Conservation (phyloP, 768 basidiomycete genomes). For the Tricholoma sp. region DNA sequence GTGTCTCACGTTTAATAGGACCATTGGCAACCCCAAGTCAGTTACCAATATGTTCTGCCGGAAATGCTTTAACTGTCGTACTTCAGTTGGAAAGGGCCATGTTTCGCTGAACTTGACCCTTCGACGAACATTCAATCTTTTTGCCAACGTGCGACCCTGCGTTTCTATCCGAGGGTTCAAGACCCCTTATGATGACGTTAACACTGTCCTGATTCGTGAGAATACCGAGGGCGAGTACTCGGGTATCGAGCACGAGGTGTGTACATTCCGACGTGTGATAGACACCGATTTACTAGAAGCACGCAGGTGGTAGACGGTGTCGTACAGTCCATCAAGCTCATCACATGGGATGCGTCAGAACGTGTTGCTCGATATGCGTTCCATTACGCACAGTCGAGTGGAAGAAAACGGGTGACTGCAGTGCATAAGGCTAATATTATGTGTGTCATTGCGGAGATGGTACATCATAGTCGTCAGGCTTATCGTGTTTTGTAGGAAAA, state of each 20-base stretch:
- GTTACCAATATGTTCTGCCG: constrained; percentile 24
- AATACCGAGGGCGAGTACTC: constrained; percentile 99
- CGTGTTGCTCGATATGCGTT: constrained; percentile 98
- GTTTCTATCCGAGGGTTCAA: constrained; percentile 95
- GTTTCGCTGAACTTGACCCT: constrained; percentile 97
- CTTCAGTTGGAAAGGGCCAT: constrained; percentile 93
- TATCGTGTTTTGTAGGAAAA: constrained; percentile 66
- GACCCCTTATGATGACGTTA: constrained; percentile 97
- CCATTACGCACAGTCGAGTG: constrained; percentile 88
- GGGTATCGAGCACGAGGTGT: constrained; percentile 97
- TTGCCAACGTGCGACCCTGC: constrained; percentile 98
- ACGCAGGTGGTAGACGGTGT: constrained; percentile 88
- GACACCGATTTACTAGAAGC: not conserved
- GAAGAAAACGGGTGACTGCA: constrained; percentile 90
- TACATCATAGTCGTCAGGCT: constrained; percentile 4
- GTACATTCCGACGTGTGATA: constrained; percentile 6
- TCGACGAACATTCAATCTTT: constrained; percentile 95
- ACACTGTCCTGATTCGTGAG: constrained; percentile 97
- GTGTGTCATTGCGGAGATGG: constrained; percentile 39
- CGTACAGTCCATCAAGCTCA: constrained; percentile 98
- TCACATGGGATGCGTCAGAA: constrained; percentile 98
- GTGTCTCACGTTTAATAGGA: constrained; percentile 37
- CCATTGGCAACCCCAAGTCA: constrained; percentile 95
- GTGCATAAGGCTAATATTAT: constrained; percentile 99
- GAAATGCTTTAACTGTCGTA: constrained; percentile 5